Percentiles rank a stretch among this genome's conserved stretches.
phyloP scores from a whole-genome alignment of 768 basidiomycete genomes.

The Leccinum imitatum region DNA sequence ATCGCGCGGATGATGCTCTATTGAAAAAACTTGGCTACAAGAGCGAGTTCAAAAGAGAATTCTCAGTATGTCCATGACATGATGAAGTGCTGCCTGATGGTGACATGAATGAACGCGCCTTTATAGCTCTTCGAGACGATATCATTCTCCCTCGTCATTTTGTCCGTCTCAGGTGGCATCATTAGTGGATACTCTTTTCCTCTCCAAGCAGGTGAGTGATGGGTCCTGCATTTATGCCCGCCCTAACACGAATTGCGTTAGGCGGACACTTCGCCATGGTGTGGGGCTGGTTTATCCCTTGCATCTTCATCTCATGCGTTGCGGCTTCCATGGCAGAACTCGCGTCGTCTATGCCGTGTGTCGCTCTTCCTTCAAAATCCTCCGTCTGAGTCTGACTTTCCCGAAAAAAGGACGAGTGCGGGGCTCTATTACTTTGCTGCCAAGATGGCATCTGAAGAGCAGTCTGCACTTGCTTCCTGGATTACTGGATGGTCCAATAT shows the following conservation, averaged over 20 bases:
- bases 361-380: not conserved
- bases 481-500: constrained; percentile 28
- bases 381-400: not conserved
- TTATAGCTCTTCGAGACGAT: constrained; percentile 20
- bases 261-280: not conserved
- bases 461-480: constrained; percentile 25
- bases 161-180: constrained; percentile 23
- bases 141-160: constrained; percentile 24
- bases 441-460: constrained; percentile 23
- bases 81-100: not conserved
- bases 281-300: constrained; percentile 9
- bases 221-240: not conserved
- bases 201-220: not conserved
- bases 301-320: constrained; percentile 9
- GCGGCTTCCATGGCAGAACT: constrained; percentile 12
- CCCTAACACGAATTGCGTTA: not conserved
- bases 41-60: constrained; percentile 27
- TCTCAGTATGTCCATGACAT: constrained; percentile 13
- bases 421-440: constrained; percentile 28
- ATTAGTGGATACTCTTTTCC: constrained; percentile 8
- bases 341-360: constrained; percentile 10
- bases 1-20: constrained; percentile 18
- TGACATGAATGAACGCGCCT: not conserved
- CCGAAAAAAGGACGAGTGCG: constrained; percentile 21
- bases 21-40: constrained; percentile 25